A percentile compares a stretch with the other conserved stretches of the same genome.
phyloP scores from a whole-genome alignment of 768 basidiomycete genomes.

The Lepiota venenata region DNA sequence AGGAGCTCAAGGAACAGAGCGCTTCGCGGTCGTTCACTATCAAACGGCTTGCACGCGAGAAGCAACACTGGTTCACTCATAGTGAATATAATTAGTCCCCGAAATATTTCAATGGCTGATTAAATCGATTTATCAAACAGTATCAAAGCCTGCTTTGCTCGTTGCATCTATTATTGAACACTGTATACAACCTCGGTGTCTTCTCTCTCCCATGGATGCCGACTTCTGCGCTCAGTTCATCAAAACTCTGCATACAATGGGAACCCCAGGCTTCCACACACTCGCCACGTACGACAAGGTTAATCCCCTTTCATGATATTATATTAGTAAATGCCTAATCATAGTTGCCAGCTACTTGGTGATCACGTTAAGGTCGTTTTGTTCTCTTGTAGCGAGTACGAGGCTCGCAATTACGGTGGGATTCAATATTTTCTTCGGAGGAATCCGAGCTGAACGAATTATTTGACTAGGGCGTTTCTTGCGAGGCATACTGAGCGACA shows the following conservation, averaged over 20 bases:
- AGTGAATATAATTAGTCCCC: slow-evolving; percentile 27
- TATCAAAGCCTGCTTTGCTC: slow-evolving; percentile 45
- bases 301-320: slow-evolving; percentile 11
- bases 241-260: slow-evolving; percentile 79
- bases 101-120: background rate
- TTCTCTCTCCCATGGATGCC: slow-evolving; percentile 96
- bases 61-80: slow-evolving; percentile 79
- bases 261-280: slow-evolving; percentile 88
- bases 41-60: slow-evolving; percentile 75
- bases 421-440: background rate
- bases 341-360: slow-evolving; percentile 63
- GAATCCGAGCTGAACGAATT: slow-evolving; percentile 3
- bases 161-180: slow-evolving; percentile 75
- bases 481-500: slow-evolving; percentile 69
- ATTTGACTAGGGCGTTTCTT: slow-evolving; percentile 75
- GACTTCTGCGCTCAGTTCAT: slow-evolving; percentile 92
- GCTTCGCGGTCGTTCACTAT: slow-evolving; percentile 69
- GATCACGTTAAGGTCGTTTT: slow-evolving; percentile 82
- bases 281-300: slow-evolving; percentile 84
- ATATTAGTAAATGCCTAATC: slow-evolving; percentile 3
- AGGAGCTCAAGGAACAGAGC: slow-evolving; percentile 77
- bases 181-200: slow-evolving; percentile 88
- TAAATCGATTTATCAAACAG: slow-evolving; percentile 21
- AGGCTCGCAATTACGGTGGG: slow-evolving; percentile 90
- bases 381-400: slow-evolving; percentile 94